Base-by-base conservation (phyloP, 148 eudicot species). In the Euryodendron excelsum region DNA sequence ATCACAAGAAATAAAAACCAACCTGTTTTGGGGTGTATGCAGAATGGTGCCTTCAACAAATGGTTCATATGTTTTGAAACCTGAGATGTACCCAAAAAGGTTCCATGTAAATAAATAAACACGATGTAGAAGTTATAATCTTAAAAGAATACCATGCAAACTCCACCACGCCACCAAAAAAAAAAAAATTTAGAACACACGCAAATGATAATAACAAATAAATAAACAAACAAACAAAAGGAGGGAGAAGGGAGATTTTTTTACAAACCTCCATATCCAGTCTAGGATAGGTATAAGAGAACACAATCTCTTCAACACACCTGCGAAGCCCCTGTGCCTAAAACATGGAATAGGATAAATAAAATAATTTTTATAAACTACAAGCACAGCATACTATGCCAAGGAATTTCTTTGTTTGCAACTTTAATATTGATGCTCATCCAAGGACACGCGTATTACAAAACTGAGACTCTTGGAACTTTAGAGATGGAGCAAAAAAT, bases 21-120 rank as follows among this genome's bases (percentile, higher is more conserved):
- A 92, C 99, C 99, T 93, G 99, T 96, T 85, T 96, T 91, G 7
- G 98, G 97, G 81, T 96, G 99, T 62, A 93, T 82, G 77, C 99
- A 93, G 72, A 96, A 96, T 28, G 99, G 98, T 59, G 98, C 93
- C 84, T 96, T 96, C 82, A 96, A 86, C 86, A 96, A 89, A 84
- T 93, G 99, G 76, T 93, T 93, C 94, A 89, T 96, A 79, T 90
- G 98, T 80, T 90, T 96, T 56, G 99, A 89, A 55, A 96, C 99
- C 99, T 96, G 93, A 79, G 41, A 75, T 41, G 47, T 67, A 70
- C 14, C 69, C 58, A 28, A 80, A 75, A 66, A 28, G 37, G 39
- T 21, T 69, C 33, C 77, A 58, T 21, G 6, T 73, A 52, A 53
- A 77, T 17, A 47, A 50, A 1, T 39, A 41, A 25, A 3, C 0